phyloP scores from a whole-genome alignment of 129 eudicot genomes.

The Centrapalus pauciflorus region DNA sequence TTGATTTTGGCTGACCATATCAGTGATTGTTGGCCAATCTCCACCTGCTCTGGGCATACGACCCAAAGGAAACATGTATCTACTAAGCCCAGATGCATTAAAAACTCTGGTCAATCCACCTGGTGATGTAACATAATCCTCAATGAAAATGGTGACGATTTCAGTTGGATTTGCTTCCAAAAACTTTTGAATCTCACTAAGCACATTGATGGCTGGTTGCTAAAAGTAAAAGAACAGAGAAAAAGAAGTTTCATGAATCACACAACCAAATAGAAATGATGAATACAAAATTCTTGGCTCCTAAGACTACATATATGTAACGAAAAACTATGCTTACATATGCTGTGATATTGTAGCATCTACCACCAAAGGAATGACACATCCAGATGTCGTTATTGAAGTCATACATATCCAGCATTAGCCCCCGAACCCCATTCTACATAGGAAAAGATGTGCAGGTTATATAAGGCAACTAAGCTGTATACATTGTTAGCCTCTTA shows the following conservation, averaged over 20 bases:
- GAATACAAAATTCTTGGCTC: neutral
- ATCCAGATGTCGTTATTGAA: conserved; percentile 83
- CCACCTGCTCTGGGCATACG: conserved; percentile 79
- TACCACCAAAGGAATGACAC: conserved; percentile 85
- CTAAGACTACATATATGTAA: neutral
- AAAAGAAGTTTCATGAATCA: neutral
- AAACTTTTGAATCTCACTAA: conserved; percentile 64
- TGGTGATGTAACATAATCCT: conserved; percentile 73
- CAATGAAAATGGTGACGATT: conserved; percentile 76
- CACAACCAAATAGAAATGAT: neutral
- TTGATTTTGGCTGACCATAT: conserved; percentile 68
- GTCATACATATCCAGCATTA: conserved; percentile 98
- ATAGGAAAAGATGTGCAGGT: neutral
- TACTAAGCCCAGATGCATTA: conserved; percentile 58
- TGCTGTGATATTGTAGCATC: conserved; percentile 72
- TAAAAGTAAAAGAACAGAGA: conserved; percentile 19
- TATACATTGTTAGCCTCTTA: neutral
- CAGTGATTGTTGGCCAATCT: conserved; percentile 89
- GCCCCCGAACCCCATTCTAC: conserved; percentile 97
- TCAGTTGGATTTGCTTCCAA: conserved; percentile 66
- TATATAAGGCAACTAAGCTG: neutral
- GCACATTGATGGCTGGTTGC: conserved; percentile 83
- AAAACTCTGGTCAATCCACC: conserved; percentile 63
- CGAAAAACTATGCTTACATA: conserved; percentile 52
- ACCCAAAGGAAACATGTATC: conserved; percentile 64